Percentiles rank a stretch among this genome's conserved stretches.
Evolutionary conservation across 495 filamentous ascomycete genomes (phyloP).

Genomic region (Pyrenula massariospora): DNA sequence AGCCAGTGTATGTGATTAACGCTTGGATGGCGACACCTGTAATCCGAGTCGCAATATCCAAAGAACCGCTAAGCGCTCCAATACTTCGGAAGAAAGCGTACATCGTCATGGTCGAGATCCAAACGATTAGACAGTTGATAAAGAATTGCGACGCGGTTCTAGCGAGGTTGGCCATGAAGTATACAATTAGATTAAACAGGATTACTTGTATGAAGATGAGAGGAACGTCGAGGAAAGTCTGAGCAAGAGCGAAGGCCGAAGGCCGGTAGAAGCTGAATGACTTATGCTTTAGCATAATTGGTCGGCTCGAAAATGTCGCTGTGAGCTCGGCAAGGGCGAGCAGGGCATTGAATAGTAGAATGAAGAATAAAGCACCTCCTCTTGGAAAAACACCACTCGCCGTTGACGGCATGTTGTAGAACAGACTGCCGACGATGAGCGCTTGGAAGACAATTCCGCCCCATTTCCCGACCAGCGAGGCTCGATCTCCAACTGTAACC

Average conservation of each 20-base stretch:
- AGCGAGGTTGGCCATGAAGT: slow-evolving; percentile 57
- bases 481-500: slow-evolving; percentile 51
- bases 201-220: slow-evolving; percentile 57
- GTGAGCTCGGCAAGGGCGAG: slow-evolving; percentile 69
- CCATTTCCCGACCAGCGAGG: slow-evolving; percentile 38
- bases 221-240: slow-evolving; percentile 66
- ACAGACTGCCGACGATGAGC: slow-evolving; percentile 66
- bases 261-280: slow-evolving; percentile 75
- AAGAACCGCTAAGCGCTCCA: slow-evolving; percentile 48
- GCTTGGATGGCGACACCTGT: slow-evolving; percentile 52
- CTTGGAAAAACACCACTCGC: slow-evolving; percentile 33
- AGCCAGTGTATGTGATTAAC: slow-evolving; percentile 73
- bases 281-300: slow-evolving; percentile 74
- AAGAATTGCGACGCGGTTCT: slow-evolving; percentile 73
- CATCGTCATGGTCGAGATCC: slow-evolving; percentile 57
- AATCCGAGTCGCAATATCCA: slow-evolving; percentile 54
- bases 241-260: slow-evolving; percentile 64
- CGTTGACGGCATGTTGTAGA: slow-evolving; percentile 56
- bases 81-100: slow-evolving; percentile 71
- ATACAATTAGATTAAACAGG: slow-evolving; percentile 65
- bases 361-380: slow-evolving; percentile 58
- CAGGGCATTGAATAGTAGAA: slow-evolving; percentile 70
- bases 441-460: slow-evolving; percentile 57
- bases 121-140: slow-evolving; percentile 54
- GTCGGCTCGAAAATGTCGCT: slow-evolving; percentile 54